These are phyloP conservation scores for Pyrrhoderma noxium DNA, from an alignment of 1,284 basidiomycete genomes.

Conservation along the genomic window DNA sequence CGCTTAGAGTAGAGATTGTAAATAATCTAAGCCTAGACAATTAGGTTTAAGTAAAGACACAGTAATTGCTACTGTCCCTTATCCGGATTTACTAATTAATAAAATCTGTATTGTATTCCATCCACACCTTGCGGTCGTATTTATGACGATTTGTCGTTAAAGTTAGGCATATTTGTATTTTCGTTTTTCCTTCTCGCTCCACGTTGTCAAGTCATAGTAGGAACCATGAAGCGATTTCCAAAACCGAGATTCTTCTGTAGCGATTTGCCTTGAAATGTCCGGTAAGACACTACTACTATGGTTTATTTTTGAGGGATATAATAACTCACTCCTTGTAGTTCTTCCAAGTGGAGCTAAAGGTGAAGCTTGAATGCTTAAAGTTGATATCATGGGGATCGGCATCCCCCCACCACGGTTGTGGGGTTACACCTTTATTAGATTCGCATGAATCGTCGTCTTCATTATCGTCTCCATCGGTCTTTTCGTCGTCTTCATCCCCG, in stretches of 20 bases:
- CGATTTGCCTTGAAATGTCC: background rate
- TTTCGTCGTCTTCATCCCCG: constrained; percentile 21
- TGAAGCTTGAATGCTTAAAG: constrained; percentile 20
- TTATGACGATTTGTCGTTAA: too few species aligned
- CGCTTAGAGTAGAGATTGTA: too few species aligned
- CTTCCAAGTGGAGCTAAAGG: constrained; percentile 30
- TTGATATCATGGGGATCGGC: constrained; percentile 16
- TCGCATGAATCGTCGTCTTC: constrained; percentile 23
- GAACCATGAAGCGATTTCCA: constrained; percentile 27
- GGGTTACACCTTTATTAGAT: constrained; percentile 21
- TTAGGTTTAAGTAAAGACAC: too few species aligned
- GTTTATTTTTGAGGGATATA: too few species aligned
- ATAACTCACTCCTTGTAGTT: constrained; percentile 29
- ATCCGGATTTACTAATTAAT: too few species aligned
- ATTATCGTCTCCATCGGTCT: constrained; percentile 24
- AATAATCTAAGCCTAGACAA: too few species aligned
- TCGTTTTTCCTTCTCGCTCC: constrained; percentile 27
- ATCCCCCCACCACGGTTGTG: constrained; percentile 26
- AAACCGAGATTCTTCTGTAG: background rate
- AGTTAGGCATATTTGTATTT: too few species aligned
- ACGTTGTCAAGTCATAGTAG: constrained; percentile 33
- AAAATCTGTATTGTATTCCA: too few species aligned
- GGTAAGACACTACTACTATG: too few species aligned
- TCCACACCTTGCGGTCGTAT: too few species aligned
- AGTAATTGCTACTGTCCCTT: too few species aligned